Percentiles rank a stretch among this genome's conserved stretches.
These are phyloP conservation scores for Venustampulla echinocandica DNA, from an alignment of 495 filamentous ascomycete genomes.

Conservation along the genomic window DNA sequence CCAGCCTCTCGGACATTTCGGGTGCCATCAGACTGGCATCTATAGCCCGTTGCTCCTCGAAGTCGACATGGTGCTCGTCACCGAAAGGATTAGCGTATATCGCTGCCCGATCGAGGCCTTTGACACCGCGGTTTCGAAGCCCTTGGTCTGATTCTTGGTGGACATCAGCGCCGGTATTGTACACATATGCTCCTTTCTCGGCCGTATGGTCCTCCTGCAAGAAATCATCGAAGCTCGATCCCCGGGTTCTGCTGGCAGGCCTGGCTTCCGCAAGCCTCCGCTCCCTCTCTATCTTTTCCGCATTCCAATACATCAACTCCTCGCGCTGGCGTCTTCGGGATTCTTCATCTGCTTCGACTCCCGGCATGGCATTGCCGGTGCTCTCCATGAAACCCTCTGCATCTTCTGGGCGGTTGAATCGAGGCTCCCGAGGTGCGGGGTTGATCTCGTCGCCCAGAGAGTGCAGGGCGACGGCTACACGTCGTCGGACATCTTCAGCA, in stretches of 20 bases:
- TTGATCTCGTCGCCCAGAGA: constrained; percentile 68
- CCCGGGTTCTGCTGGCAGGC: constrained; percentile 19
- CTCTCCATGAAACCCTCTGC: constrained; percentile 46
- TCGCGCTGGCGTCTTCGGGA: constrained; percentile 56
- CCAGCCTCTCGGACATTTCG: constrained; percentile 16
- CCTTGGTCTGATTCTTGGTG: constrained; percentile 24
- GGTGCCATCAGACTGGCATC: constrained; percentile 38
- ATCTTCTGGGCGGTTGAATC: constrained; percentile 51
- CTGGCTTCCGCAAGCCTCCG: constrained; percentile 7
- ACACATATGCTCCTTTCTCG: constrained; percentile 42
- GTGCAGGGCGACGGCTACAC: constrained; percentile 69
- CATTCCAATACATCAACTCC: constrained; percentile 65
- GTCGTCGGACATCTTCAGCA: constrained; percentile 65
- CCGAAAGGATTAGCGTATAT: constrained; percentile 50
- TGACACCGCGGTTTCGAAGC: constrained; percentile 40
- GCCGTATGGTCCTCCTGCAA: constrained; percentile 31
- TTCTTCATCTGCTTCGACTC: constrained; percentile 61
- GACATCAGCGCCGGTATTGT: constrained; percentile 37
- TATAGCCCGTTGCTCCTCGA: constrained; percentile 25
- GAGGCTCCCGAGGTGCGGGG: constrained; percentile 36
- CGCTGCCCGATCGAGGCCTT: constrained; percentile 41
- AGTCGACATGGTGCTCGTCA: constrained; percentile 45
- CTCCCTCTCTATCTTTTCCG: constrained; percentile 23
- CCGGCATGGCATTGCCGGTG: constrained; percentile 43
- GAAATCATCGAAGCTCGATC: constrained; percentile 47